Conservation (phyloP, 139 green algal genomes). For the Dunaliella primolecta region DNA sequence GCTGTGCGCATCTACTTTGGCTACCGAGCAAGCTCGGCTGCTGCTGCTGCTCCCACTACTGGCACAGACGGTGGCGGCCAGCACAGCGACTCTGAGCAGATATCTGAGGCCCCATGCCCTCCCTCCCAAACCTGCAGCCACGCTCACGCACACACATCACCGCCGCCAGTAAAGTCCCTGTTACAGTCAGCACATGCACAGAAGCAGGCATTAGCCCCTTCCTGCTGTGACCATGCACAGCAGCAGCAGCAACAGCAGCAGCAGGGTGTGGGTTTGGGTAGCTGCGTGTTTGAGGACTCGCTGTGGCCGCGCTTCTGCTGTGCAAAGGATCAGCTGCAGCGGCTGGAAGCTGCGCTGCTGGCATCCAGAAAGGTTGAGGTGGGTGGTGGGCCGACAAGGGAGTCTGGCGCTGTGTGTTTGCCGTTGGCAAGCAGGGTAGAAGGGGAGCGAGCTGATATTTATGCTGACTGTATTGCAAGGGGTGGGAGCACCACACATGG, state of each 20-base stretch:
- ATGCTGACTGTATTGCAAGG: not conserved
- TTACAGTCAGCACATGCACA: not conserved
- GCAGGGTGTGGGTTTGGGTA: not conserved
- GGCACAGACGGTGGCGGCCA: too few species aligned
- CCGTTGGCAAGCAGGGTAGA: not conserved
- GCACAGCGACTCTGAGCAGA: too few species aligned
- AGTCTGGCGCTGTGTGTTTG: not conserved
- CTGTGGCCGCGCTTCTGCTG: not conserved
- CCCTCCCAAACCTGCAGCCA: not conserved
- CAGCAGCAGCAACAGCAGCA: not conserved
- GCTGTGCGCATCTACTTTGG: not conserved
- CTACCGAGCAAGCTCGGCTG: too few species aligned
- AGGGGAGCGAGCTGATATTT: not conserved
- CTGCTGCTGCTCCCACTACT: too few species aligned
- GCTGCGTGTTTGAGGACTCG: not conserved
- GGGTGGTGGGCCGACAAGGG: not conserved
- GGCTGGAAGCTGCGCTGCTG: not conserved
- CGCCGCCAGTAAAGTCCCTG: not conserved
- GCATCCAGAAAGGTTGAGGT: not conserved
- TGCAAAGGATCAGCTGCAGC: not conserved
- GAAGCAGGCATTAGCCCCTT: not conserved
- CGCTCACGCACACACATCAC: not conserved
- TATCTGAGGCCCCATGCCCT: not conserved
- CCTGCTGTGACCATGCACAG: not conserved
- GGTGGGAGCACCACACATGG: not conserved